Evolutionary conservation across 352 stramenopile genomes (phyloP).

Genomic region (Pythium aphanidermatum): DNA sequence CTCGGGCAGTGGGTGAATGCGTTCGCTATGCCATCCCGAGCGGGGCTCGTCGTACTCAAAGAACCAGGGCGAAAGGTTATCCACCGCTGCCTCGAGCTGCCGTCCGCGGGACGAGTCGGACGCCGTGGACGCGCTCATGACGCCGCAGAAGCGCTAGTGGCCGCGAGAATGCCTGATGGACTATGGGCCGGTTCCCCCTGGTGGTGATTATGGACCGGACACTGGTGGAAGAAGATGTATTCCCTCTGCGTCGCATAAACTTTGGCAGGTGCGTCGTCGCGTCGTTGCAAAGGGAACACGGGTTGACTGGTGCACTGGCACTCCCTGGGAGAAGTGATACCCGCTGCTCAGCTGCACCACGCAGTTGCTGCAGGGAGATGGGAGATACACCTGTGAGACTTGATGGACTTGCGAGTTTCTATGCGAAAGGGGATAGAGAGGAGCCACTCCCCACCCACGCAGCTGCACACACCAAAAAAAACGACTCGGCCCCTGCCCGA

Average conservation of each 20-base stretch:
- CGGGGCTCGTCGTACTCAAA: conserved; percentile 34
- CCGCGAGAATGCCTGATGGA: no score
- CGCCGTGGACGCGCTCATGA: not conserved
- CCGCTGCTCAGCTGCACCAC: conserved; percentile 4
- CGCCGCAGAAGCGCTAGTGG: not conserved
- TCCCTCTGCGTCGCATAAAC: no score
- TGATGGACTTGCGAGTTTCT: conserved; percentile 9
- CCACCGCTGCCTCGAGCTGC: conserved; percentile 62
- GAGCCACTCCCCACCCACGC: conserved; percentile 15
- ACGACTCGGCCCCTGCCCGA: no score
- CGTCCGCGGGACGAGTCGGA: conserved; percentile 35
- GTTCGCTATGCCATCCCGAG: conserved; percentile 19
- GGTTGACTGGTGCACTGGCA: conserved; percentile 11
- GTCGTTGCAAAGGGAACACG: not conserved
- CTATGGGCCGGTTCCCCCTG: no score
- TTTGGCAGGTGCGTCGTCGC: not conserved
- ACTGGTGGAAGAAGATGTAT: no score
- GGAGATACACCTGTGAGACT: conserved; percentile 3
- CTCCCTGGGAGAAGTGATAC: conserved; percentile 10
- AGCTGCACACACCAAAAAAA: conserved; percentile 19
- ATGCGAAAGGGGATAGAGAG: not conserved
- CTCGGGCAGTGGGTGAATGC: conserved; percentile 14
- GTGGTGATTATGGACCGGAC: no score
- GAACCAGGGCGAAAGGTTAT: conserved; percentile 61
- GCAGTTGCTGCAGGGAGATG: conserved; percentile 4